These are phyloP conservation scores for Thinopyrum elongatum DNA, from an alignment of 176 grass and related monocot genomes.

Conservation along the genomic window DNA sequence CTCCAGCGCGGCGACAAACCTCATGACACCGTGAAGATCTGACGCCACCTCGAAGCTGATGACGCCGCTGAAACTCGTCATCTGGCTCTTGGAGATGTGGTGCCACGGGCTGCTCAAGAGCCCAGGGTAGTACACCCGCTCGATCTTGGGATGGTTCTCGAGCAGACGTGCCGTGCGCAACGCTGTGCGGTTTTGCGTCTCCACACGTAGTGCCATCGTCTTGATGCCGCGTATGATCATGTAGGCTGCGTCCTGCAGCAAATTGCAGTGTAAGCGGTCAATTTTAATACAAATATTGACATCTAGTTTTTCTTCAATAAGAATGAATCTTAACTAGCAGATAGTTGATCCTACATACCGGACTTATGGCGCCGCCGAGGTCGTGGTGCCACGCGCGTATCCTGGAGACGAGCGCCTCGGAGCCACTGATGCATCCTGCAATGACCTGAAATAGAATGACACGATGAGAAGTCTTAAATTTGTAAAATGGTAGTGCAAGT, in stretches of 20 bases:
- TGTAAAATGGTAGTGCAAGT: neutral
- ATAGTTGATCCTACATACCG: constrained; percentile 40
- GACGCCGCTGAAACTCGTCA: constrained; percentile 42
- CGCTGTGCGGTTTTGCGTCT: constrained; percentile 45
- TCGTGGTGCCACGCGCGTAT: constrained; percentile 71
- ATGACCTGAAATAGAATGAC: constrained; percentile 41
- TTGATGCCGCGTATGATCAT: constrained; percentile 62
- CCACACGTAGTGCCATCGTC: constrained; percentile 50
- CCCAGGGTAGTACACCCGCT: constrained; percentile 54
- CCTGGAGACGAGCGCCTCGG: constrained; percentile 43
- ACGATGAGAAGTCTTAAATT: neutral
- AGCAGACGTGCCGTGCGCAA: constrained; percentile 52
- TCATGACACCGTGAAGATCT: constrained; percentile 33
- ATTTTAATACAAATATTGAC: neutral
- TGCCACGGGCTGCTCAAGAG: constrained; percentile 54
- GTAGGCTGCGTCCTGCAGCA: constrained; percentile 52
- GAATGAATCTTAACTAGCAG: no score
- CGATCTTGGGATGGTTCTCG: constrained; percentile 46
- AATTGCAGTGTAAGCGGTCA: neutral
- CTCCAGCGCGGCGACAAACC: constrained; percentile 47
- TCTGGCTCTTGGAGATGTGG: constrained; percentile 34
- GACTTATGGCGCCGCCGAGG: constrained; percentile 75
- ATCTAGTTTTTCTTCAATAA: no score
- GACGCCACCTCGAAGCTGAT: constrained; percentile 50
- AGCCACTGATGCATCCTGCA: constrained; percentile 75